Evolutionary conservation across 2,329 filamentous ascomycete genomes (phyloP).

Genomic region (Pestalotiopsis sp.): DNA sequence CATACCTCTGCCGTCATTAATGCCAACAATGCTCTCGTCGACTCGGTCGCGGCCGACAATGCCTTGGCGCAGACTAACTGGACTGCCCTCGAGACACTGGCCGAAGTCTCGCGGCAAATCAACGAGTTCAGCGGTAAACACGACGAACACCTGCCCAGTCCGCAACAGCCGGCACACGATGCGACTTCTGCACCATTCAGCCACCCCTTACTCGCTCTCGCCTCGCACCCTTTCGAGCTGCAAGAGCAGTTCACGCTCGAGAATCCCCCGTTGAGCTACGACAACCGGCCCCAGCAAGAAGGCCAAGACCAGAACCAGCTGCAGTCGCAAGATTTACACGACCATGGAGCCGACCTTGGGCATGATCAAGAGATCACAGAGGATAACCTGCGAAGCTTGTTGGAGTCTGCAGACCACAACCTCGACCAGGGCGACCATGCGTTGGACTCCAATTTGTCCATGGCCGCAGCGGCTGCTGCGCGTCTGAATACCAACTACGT

Average conservation of each 20-base stretch:
- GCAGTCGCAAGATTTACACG: slow-evolving; percentile 1
- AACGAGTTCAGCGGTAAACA: slow-evolving; percentile 64
- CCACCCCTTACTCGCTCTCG: slow-evolving; percentile 14
- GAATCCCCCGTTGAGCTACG: slow-evolving; percentile 55
- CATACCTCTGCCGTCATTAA: slow-evolving; percentile 6
- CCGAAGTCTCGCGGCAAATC: slow-evolving; percentile 84
- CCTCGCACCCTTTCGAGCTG: slow-evolving; percentile 39
- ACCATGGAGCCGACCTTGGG: neutral
- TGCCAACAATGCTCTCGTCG: slow-evolving; percentile 4
- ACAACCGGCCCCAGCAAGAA: slow-evolving; percentile 26
- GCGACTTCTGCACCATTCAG: slow-evolving; percentile 8
- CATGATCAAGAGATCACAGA: slow-evolving; percentile 40
- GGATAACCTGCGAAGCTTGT: slow-evolving; percentile 53
- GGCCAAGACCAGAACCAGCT: slow-evolving; percentile 8
- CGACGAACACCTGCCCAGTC: slow-evolving; percentile 52
- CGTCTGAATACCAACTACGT: slow-evolving; percentile 58
- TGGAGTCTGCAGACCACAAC: slow-evolving; percentile 32
- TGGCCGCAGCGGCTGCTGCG: slow-evolving; percentile 60
- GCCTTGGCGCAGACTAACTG: slow-evolving; percentile 53
- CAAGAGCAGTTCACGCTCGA: slow-evolving; percentile 64
- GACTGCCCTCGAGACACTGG: slow-evolving; percentile 83
- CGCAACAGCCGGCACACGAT: slow-evolving; percentile 38
- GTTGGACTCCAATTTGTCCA: slow-evolving; percentile 54
- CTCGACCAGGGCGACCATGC: slow-evolving; percentile 30
- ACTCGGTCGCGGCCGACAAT: slow-evolving; percentile 15